Percentiles rank a stretch among this genome's conserved stretches.
Conservation (phyloP, 1,284 basidiomycete genomes). For the Heterobasidion parviporum region DNA sequence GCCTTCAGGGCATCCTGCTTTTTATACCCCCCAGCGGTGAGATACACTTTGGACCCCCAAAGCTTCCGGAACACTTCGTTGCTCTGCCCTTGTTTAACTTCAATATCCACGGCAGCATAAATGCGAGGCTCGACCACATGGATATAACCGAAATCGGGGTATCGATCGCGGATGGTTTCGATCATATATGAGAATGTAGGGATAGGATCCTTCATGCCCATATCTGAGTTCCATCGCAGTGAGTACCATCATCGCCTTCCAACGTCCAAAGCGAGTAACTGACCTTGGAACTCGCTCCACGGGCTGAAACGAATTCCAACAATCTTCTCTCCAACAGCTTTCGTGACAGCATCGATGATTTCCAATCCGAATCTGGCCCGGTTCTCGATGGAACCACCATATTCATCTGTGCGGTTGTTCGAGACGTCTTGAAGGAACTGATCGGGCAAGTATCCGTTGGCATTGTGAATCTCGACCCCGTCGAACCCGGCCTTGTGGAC, state of each 20-base stretch:
- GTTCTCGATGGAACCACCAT: constrained; percentile 50
- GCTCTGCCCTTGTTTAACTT: constrained; percentile 3
- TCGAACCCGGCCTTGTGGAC: constrained; percentile 6
- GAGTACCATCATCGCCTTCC: background rate
- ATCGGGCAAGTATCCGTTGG: constrained; percentile 31
- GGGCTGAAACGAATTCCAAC: constrained; percentile 22
- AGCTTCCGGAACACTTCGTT: constrained; percentile 12
- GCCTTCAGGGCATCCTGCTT: constrained; percentile 6
- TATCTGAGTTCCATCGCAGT: constrained; percentile 13
- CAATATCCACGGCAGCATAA: constrained; percentile 6
- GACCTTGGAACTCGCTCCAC: constrained; percentile 2
- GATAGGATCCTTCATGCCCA: constrained; percentile 29
- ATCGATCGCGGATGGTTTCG: constrained; percentile 7
- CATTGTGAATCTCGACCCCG: constrained; percentile 24
- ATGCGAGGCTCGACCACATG: constrained; percentile 45
- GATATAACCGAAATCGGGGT: constrained; percentile 47
- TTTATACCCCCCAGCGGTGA: constrained; percentile 25
- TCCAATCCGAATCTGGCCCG: constrained; percentile 42
- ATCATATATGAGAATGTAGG: constrained; percentile 28
- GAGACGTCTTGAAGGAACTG: constrained; percentile 28
- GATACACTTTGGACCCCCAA: constrained; percentile 11
- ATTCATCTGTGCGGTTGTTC: constrained; percentile 34
- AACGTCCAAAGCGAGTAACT: background rate
- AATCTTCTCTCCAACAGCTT: constrained; percentile 18
- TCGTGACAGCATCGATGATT: constrained; percentile 25